These are phyloP conservation scores for Nannochloropsis salina DNA, from an alignment of 108 stramenopile species.

Conservation along the genomic window DNA sequence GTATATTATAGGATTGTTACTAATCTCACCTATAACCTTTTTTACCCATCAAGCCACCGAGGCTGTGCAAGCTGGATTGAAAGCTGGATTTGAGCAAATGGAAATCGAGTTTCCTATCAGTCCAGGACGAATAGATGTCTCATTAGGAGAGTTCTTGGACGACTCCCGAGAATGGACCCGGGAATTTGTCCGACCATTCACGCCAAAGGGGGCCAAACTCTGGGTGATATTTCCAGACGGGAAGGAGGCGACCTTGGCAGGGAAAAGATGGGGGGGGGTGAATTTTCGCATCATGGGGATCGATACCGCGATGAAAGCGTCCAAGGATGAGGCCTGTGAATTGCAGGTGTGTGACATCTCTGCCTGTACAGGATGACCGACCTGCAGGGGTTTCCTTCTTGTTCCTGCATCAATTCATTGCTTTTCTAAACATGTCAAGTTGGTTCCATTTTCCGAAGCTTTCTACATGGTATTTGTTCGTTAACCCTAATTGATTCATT, in stretches of 20 bases:
- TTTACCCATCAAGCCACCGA: not conserved
- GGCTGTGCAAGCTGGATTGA: not conserved
- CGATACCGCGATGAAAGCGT: slow-evolving; percentile 31
- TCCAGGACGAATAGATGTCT: slow-evolving; percentile 37
- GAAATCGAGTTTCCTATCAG: slow-evolving; percentile 44
- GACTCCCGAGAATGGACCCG: slow-evolving; percentile 33
- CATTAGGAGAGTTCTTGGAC: slow-evolving; percentile 37
- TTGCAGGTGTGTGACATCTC: not conserved
- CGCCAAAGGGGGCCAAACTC: slow-evolving; percentile 28
- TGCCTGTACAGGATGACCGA: too few relatives aligned
- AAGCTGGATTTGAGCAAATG: slow-evolving; percentile 27
- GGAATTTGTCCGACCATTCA: slow-evolving; percentile 34
- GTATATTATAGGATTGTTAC: too few relatives aligned
- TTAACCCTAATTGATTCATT: too few relatives aligned
- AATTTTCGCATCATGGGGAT: slow-evolving; percentile 36
- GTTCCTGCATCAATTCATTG: too few relatives aligned
- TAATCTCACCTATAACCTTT: not conserved
- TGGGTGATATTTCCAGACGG: slow-evolving; percentile 41
- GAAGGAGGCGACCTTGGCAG: slow-evolving; percentile 27
- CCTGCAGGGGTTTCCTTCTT: too few relatives aligned
- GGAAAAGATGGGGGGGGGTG: slow-evolving; percentile 28
- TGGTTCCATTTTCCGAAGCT: too few relatives aligned
- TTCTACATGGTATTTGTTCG: too few relatives aligned
- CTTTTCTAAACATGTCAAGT: too few relatives aligned
- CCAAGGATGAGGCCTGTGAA: slow-evolving; percentile 32